Percentiles rank a stretch among this genome's conserved stretches.
Conservation (phyloP, 371 early-diverging fungal genomes). For the Entomophthora muscae region DNA sequence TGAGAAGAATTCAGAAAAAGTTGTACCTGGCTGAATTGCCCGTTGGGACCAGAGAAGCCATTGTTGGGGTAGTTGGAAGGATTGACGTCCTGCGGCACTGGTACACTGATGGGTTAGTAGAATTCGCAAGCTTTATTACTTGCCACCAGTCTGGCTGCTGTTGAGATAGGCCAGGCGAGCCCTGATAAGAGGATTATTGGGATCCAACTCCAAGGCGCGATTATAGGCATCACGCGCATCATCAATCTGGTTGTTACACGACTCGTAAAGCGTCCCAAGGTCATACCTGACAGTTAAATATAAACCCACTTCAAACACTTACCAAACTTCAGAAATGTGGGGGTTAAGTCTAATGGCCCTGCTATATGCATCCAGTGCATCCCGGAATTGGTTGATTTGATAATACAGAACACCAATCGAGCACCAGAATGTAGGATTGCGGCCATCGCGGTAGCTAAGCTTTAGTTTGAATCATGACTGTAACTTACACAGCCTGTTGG, state of each 20-base stretch:
- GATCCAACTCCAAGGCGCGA: slow-evolving; percentile 82
- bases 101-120: slow-evolving; percentile 20
- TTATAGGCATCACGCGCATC: slow-evolving; percentile 96
- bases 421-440: slow-evolving; percentile 96
- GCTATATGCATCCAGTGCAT: slow-evolving; percentile 94
- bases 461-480: not conserved
- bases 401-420: slow-evolving; percentile 96
- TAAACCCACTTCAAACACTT: not conserved
- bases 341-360: slow-evolving; percentile 89
- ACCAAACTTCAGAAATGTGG: slow-evolving; percentile 93
- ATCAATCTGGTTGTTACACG: slow-evolving; percentile 89
- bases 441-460: slow-evolving; percentile 61
- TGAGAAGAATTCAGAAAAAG: not conserved
- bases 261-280: slow-evolving; percentile 90
- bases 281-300: slow-evolving; percentile 24
- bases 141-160: slow-evolving; percentile 14
- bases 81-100: slow-evolving; percentile 40
- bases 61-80: slow-evolving; percentile 16
- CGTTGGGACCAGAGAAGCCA: not conserved
- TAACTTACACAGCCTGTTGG: slow-evolving; percentile 80
- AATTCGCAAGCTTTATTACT: not conserved
- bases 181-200: slow-evolving; percentile 59
- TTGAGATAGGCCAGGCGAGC: slow-evolving; percentile 45
- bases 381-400: slow-evolving; percentile 86
- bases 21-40: slow-evolving; percentile 4